These are phyloP conservation scores for Trichosporon ovoides DNA, from an alignment of 1,284 basidiomycete species.

Conservation along the genomic window DNA sequence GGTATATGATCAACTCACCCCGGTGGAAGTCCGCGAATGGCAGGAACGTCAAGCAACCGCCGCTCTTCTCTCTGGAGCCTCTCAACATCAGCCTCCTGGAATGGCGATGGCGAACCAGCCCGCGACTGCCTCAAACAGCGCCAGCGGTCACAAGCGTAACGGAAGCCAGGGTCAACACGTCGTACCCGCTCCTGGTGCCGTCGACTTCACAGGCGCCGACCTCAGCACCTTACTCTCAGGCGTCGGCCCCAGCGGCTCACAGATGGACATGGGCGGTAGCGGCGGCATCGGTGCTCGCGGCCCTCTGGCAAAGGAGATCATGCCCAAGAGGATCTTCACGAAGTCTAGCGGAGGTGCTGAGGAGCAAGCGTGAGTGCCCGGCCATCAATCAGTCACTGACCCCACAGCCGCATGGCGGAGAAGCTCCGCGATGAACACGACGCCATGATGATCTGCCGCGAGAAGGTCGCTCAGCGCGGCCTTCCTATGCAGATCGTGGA, in stretches of 20 bases:
- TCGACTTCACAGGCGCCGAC: slow-evolving; percentile 36
- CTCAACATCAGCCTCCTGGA: slow-evolving; percentile 46
- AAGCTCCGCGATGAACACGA: slow-evolving; percentile 89
- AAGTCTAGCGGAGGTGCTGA: slow-evolving; percentile 66
- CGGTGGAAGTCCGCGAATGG: slow-evolving; percentile 84
- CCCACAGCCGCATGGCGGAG: slow-evolving; percentile 61
- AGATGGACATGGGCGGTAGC: slow-evolving; percentile 33
- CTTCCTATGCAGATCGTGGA: slow-evolving; percentile 97
- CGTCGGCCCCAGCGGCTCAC: slow-evolving; percentile 38
- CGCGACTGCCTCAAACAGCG: not conserved
- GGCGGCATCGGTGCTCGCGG: slow-evolving; percentile 32
- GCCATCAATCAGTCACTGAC: not conserved
- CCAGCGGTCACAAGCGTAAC: slow-evolving; percentile 15
- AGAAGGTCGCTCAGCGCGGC: slow-evolving; percentile 84
- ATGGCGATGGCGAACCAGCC: slow-evolving; percentile 41
- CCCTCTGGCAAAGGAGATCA: slow-evolving; percentile 67
- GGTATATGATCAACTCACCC: slow-evolving; percentile 81
- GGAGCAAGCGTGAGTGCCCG: slow-evolving; percentile 68
- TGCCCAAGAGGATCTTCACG: slow-evolving; percentile 91
- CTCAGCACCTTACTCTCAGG: slow-evolving; percentile 36
- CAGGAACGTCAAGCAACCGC: slow-evolving; percentile 62
- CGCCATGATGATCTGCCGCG: slow-evolving; percentile 83
- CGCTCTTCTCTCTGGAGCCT: slow-evolving; percentile 43
- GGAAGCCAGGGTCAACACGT: slow-evolving; percentile 10
- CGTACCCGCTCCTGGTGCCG: slow-evolving; percentile 14